Evolutionary conservation across 352 stramenopile genomes (phyloP).

Genomic region (Phytophthora pistaciae): DNA sequence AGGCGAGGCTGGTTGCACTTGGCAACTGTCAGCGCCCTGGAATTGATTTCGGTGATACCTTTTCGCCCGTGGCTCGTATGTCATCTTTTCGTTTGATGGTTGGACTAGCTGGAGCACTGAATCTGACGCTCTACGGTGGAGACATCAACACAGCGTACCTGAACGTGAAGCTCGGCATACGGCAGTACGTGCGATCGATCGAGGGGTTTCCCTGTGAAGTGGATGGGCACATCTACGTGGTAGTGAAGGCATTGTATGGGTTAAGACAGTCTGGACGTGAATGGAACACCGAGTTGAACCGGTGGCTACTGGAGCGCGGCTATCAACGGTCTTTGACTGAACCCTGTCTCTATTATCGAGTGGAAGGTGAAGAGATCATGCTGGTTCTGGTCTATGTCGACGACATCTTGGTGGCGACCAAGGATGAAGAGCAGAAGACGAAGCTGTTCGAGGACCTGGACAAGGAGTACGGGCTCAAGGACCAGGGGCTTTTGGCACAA

Average conservation of each 20-base stretch:
- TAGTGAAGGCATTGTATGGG: conserved; percentile 9
- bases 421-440: too few relatives aligned
- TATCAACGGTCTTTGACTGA: neutral
- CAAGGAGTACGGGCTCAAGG: too few relatives aligned
- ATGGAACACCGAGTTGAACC: conserved; percentile 21
- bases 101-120: neutral
- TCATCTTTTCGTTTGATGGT: conserved; percentile 14
- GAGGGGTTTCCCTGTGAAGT: neutral
- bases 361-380: too few relatives aligned
- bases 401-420: too few relatives aligned
- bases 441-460: too few relatives aligned
- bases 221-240: neutral
- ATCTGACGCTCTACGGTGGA: too few relatives aligned
- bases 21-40: neutral
- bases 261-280: conserved; percentile 13
- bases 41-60: neutral
- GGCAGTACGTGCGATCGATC: too few relatives aligned
- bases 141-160: conserved; percentile 4
- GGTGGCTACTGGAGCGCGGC: conserved; percentile 10
- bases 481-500: too few relatives aligned
- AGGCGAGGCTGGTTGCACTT: neutral
- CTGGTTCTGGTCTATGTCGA: too few relatives aligned
- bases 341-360: too few relatives aligned
- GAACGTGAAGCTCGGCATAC: neutral
- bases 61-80: conserved; percentile 6